Percentiles rank a stretch among this genome's conserved stretches.
Conservation (phyloP, 202 grass and related monocot genomes). For the Musa balbisiana region DNA sequence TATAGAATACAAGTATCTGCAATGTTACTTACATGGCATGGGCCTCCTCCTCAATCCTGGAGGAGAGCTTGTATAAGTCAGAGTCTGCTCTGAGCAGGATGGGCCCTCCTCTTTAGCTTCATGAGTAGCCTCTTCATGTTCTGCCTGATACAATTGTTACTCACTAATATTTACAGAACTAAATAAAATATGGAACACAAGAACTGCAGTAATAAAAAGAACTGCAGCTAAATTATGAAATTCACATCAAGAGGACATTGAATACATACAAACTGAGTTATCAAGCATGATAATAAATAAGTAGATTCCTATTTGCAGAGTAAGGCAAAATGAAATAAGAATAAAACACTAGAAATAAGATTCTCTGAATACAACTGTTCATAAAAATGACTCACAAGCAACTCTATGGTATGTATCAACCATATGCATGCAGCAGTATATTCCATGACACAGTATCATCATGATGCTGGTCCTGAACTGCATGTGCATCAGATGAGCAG, state of each 20-base stretch:
- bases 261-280: too few species aligned
- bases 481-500: not conserved
- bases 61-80: slow-evolving; percentile 38
- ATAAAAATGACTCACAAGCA: too few species aligned
- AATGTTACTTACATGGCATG: too few species aligned
- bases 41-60: slow-evolving; percentile 61
- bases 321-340: not conserved
- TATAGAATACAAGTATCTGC: too few species aligned
- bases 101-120: slow-evolving; percentile 38
- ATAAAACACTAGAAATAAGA: not conserved
- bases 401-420: too few species aligned
- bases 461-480: not conserved
- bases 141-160: slow-evolving; percentile 4
- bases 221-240: too few species aligned
- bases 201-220: too few species aligned
- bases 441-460: too few species aligned
- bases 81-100: slow-evolving; percentile 33
- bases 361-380: not conserved
- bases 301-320: slow-evolving; percentile 11
- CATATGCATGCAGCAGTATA: too few species aligned
- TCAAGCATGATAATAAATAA: not conserved
- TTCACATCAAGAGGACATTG: too few species aligned
- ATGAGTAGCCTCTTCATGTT: slow-evolving; percentile 43
- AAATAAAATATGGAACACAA: not conserved
- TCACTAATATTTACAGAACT: not conserved